Evolutionary conservation across 176 grass and related monocot species (phyloP), one percentile per base, ranked within the genome.

Genomic region (Eleusine coracana): DNA sequence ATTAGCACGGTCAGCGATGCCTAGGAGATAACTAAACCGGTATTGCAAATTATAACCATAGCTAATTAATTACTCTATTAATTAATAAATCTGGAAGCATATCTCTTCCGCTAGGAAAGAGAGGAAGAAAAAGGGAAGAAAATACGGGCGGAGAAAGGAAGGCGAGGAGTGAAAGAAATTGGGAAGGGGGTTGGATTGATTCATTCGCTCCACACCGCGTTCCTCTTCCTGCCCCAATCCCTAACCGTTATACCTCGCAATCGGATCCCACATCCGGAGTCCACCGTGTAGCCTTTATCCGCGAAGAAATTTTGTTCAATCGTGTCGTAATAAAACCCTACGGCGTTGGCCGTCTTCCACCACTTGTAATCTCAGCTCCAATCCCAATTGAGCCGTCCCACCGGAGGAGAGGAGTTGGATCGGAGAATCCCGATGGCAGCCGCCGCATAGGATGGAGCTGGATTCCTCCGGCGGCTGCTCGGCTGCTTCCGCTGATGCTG

Each of bases 371-470:
- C 58, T 12, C 68, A 56, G 21, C 70, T 59, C 82, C 55, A 42
- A 48, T 37, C 54, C 77, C 66, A 46, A 68, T 68, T 39, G 8
- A 65, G 12, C 49, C 41, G 4, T 2, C 40, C 23, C 73, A 21
- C 74, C 18, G 74, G 74, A 56, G 80, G 12, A 74, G 80, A 60
- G 70, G 77, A 42, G n/a, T 42, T 70, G 79, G 79, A 86, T 86
- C 70, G 55, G 65, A 77, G 79, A 45, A 60, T 75, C 77, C 49
- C 37, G 51, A 85, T 77, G 84, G 80, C 74, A 10, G 83, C 88
- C 20, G 66, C 76, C 29, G 70, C 74, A 66, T 90, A 90, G 88
- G 75, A 90, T 90, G 88, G 84, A 90, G 88, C 70, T 90, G 80
- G 88, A 90, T 68, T 90, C 84, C 60, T 86, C 79, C 60, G 84